phyloP scores from a whole-genome alignment of 2,329 filamentous ascomycete species.

The Teratosphaeria epicoccoides region DNA sequence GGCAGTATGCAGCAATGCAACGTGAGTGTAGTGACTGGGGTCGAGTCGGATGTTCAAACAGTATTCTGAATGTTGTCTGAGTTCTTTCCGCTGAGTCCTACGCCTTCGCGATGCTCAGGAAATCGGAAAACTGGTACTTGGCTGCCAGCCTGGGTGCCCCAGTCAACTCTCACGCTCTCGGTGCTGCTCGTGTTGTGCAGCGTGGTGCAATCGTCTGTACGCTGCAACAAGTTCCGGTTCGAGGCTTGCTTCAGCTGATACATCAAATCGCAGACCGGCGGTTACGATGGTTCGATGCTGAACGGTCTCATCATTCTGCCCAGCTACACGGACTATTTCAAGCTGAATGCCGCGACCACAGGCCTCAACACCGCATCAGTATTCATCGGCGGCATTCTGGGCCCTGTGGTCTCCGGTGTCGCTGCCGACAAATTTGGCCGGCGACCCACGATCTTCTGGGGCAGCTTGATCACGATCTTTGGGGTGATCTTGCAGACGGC shows the following conservation, averaged over 20 bases:
- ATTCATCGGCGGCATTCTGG: constrained; percentile 43
- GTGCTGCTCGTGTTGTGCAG: constrained; percentile 16
- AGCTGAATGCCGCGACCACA: constrained; percentile 41
- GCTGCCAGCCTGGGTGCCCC: constrained; percentile 17
- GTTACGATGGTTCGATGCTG: constrained; percentile 40
- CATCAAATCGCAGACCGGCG: constrained; percentile 4
- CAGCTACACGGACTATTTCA: constrained; percentile 46
- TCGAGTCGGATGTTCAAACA: not conserved
- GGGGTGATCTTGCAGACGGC: constrained; percentile 39
- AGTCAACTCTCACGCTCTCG: constrained; percentile 12
- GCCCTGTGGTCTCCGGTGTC: constrained; percentile 34
- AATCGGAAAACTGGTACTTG: constrained; percentile 13
- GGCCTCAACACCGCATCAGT: constrained; percentile 46
- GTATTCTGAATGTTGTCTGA: not conserved
- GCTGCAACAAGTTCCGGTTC: not conserved
- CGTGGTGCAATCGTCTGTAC: constrained; percentile 11
- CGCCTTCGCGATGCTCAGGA: constrained; percentile 6
- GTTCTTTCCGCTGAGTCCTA: no score
- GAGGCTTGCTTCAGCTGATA: not conserved
- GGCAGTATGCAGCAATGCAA: not conserved
- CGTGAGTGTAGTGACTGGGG: not conserved
- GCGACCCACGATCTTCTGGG: constrained; percentile 35
- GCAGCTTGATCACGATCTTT: constrained; percentile 33
- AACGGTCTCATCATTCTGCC: constrained; percentile 50
- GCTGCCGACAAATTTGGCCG: constrained; percentile 36